Conservation (phyloP, 2,329 filamentous ascomycete genomes). For the Bisporella sp. region DNA sequence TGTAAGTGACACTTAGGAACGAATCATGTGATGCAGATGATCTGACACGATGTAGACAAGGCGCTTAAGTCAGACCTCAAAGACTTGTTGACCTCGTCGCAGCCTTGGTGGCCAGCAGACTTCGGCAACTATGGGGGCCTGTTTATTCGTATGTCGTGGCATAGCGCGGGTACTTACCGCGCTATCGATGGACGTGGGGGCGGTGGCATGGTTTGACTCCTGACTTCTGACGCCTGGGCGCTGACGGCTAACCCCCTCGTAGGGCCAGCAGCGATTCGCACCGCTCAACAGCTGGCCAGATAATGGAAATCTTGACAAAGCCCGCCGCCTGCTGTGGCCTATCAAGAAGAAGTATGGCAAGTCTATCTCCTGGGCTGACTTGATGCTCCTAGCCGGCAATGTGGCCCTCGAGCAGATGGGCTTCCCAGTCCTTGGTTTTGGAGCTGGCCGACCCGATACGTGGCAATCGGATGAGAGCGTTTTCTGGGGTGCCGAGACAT, state of each 20-base stretch:
- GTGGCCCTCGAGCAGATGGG: slow-evolving; percentile 74
- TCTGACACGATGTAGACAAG: slow-evolving; percentile 31
- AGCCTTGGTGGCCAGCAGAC: slow-evolving; percentile 78
- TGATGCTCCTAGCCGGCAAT: slow-evolving; percentile 65
- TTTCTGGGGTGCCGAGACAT: slow-evolving; percentile 71
- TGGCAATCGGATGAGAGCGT: slow-evolving; percentile 70
- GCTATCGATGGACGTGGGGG: slow-evolving; percentile 69
- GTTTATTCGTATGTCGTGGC: slow-evolving; percentile 77
- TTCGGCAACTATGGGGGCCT: slow-evolving; percentile 76
- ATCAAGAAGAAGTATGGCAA: slow-evolving; percentile 81
- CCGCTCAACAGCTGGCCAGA: slow-evolving; percentile 80
- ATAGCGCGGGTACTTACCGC: slow-evolving; percentile 72
- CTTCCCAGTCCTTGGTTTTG: slow-evolving; percentile 66
- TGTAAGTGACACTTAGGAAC: slow-evolving; percentile 24
- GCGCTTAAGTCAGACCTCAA: slow-evolving; percentile 67
- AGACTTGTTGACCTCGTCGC: slow-evolving; percentile 66
- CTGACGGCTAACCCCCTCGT: slow-evolving; percentile 12
- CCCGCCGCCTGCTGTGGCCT: slow-evolving; percentile 70
- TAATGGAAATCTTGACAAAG: slow-evolving; percentile 73
- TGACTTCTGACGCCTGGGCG: neutral
- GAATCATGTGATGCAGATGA: neutral
- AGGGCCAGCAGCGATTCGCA: slow-evolving; percentile 72
- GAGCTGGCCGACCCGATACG: slow-evolving; percentile 62
- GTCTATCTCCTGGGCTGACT: slow-evolving; percentile 76
- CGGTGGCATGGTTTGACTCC: slow-evolving; percentile 39